Conservation (phyloP, 2,329 filamentous ascomycete species). For the Drechslerella coelobrocha region DNA sequence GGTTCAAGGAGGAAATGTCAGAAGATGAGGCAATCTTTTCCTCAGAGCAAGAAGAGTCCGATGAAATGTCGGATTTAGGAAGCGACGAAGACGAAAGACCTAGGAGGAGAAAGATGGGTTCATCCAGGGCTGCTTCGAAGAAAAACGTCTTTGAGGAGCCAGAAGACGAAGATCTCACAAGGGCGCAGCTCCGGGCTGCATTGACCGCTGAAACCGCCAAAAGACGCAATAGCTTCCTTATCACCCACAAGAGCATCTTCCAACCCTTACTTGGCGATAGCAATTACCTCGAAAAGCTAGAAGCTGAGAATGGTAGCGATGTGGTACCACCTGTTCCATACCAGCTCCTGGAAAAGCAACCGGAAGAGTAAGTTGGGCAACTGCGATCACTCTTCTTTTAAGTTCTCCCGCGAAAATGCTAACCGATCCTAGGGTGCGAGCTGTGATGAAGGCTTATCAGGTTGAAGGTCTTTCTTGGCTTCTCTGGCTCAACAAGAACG, state of each 20-base stretch:
- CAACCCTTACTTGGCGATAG: slow-evolving; percentile 46
- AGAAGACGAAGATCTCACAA: slow-evolving; percentile 44
- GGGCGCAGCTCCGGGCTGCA: slow-evolving; percentile 42
- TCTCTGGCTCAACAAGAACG: slow-evolving; percentile 77
- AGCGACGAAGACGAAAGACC: slow-evolving; percentile 38
- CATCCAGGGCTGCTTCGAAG: slow-evolving; percentile 24
- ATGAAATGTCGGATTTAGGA: slow-evolving; percentile 40
- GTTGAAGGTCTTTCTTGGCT: slow-evolving; percentile 96
- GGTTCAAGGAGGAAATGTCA: slow-evolving; percentile 44
- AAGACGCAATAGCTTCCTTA: slow-evolving; percentile 39
- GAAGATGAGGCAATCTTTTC: slow-evolving; percentile 45
- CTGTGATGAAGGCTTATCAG: slow-evolving; percentile 69
- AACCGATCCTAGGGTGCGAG: slow-evolving; percentile 19
- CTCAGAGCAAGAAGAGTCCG: slow-evolving; percentile 28
- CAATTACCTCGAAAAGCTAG: slow-evolving; percentile 43
- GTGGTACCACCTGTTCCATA: slow-evolving; percentile 57
- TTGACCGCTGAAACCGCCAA: slow-evolving; percentile 40
- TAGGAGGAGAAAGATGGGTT: slow-evolving; percentile 19
- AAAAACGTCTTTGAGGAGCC: slow-evolving; percentile 42
- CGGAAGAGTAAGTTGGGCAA: slow-evolving; percentile 56
- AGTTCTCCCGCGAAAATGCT: background rate
- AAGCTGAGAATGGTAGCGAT: slow-evolving; percentile 20
- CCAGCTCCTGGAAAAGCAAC: slow-evolving; percentile 59
- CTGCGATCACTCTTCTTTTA: background rate
- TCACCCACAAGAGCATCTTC: slow-evolving; percentile 43